phyloP scores from a whole-genome alignment of 768 basidiomycete species.

The Russula griseocarnosa region DNA sequence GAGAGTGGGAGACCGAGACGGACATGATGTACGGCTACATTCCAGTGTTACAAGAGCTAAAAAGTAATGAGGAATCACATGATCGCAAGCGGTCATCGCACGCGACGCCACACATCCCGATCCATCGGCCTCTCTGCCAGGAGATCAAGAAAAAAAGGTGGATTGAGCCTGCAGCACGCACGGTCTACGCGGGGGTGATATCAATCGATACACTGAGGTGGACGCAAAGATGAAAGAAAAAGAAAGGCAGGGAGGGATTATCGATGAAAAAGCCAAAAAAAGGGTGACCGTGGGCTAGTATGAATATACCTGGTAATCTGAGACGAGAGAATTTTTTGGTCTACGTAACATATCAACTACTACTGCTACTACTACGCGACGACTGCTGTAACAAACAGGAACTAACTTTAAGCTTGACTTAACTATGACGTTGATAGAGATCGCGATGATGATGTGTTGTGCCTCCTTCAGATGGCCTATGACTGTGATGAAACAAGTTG shows the following conservation, averaged over 20 bases:
- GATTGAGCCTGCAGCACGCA: constrained; percentile 18
- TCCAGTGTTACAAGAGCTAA: background rate
- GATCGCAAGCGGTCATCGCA: no score
- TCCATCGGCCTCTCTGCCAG: no score
- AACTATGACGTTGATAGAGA: constrained; percentile 28
- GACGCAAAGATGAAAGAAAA: background rate
- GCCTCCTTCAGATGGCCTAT: constrained; percentile 70
- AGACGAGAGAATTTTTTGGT: constrained; percentile 8
- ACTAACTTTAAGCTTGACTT: constrained; percentile 18
- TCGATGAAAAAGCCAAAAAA: constrained; percentile 5
- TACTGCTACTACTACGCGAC: constrained; percentile 23
- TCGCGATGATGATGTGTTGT: constrained; percentile 37
- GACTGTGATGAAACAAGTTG: constrained; percentile 29
- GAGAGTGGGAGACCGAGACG: background rate
- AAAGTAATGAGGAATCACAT: no score
- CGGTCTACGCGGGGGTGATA: constrained; percentile 20
- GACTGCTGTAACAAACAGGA: constrained; percentile 15
- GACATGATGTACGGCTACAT: background rate
- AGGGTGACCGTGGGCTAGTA: constrained; percentile 25
- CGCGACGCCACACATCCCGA: no score
- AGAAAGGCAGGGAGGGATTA: background rate
- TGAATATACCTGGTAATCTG: constrained; percentile 21
- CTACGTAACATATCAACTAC: constrained; percentile 25
- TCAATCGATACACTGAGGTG: constrained; percentile 22
- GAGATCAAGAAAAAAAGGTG: constrained; percentile 11